These are phyloP conservation scores for Bromus sterilis DNA, from an alignment of 176 grass and related monocot species.

Conservation along the genomic window DNA sequence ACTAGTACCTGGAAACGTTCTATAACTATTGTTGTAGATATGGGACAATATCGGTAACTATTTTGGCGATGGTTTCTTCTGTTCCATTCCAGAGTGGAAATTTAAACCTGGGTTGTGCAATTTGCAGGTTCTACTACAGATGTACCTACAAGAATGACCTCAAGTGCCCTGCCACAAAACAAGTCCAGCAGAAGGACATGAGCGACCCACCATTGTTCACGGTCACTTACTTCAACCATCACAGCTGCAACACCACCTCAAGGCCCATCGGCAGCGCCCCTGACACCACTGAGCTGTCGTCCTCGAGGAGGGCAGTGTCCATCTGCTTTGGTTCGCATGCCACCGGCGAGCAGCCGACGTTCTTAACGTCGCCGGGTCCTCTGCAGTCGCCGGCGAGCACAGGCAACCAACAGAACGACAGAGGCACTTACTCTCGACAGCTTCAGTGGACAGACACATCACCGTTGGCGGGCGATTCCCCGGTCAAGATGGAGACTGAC, in stretches of 20 bases:
- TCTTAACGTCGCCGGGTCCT: background rate
- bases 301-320: conserved; percentile 5
- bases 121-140: conserved; percentile 60
- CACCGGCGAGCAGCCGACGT: background rate
- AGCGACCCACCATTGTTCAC: conserved; percentile 36
- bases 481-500: conserved; percentile 14
- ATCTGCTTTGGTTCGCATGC: conserved; percentile 24
- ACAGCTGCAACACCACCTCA: conserved; percentile 37
- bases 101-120: background rate
- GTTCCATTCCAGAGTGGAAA: background rate
- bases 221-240: conserved; percentile 44
- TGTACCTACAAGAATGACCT: conserved; percentile 56
- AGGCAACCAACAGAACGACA: conserved; percentile 11
- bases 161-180: conserved; percentile 55
- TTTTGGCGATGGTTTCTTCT: background rate
- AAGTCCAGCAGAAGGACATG: conserved; percentile 48
- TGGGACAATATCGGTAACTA: too few relatives aligned
- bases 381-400: background rate
- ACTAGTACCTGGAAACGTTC: background rate
- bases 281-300: background rate
- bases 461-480: background rate
- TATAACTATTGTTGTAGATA: too few relatives aligned
- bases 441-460: conserved; percentile 18
- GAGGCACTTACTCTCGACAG: background rate
- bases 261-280: background rate